These are phyloP conservation scores for Solanum piurae DNA, from an alignment of 257 asterid species.

Conservation along the genomic window DNA sequence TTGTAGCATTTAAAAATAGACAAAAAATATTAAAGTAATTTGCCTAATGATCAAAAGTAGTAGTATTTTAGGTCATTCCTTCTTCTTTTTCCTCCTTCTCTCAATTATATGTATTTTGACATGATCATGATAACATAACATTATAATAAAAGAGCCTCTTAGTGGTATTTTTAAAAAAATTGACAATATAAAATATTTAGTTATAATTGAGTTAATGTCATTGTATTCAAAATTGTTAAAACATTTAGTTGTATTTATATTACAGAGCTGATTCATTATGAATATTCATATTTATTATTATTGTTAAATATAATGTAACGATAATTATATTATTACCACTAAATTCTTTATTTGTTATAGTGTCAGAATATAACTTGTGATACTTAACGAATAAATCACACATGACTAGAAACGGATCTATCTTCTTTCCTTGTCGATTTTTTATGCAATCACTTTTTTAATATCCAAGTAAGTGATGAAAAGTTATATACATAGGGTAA, in stretches of 20 bases:
- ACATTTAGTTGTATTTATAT: too few relatives aligned
- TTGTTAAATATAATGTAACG: background rate
- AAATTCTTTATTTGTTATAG: too few relatives aligned
- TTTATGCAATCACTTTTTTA: background rate
- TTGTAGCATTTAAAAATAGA: background rate
- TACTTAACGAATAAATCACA: background rate
- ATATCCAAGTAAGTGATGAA: background rate
- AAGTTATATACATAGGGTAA: background rate
- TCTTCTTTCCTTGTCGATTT: background rate
- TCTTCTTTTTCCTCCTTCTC: background rate
- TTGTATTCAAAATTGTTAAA: too few relatives aligned
- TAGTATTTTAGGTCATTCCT: background rate
- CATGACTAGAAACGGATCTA: background rate
- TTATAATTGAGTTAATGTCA: too few relatives aligned
- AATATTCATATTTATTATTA: background rate
- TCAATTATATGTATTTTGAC: background rate
- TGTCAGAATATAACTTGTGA: too few relatives aligned
- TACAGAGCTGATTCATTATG: too few relatives aligned
- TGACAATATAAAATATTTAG: too few relatives aligned
- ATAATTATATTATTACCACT: too few relatives aligned
- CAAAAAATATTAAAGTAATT: background rate
- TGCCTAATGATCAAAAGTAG: background rate
- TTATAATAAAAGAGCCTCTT: background rate
- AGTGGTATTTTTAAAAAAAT: background rate
- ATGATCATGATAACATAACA: background rate